These are phyloP conservation scores for Alternaria gaisen DNA, from an alignment of 2,329 filamentous ascomycete species.

Conservation along the genomic window DNA sequence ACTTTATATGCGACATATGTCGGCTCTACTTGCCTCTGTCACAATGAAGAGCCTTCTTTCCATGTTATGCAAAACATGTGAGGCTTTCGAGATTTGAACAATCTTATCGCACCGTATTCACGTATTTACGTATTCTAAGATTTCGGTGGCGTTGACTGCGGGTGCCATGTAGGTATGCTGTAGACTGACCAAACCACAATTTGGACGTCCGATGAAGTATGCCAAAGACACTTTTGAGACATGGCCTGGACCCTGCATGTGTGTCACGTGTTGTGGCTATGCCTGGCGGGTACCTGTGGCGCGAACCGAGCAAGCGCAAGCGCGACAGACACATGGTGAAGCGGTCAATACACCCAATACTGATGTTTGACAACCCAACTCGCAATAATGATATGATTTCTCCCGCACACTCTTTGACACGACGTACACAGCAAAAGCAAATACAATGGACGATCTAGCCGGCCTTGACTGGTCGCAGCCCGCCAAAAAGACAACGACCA, in stretches of 20 bases:
- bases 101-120: neutral
- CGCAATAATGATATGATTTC: slow-evolving; percentile 36
- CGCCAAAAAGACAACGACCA: slow-evolving; percentile 39
- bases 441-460: slow-evolving; percentile 60
- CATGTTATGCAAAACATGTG: neutral
- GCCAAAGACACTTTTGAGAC: too few species aligned
- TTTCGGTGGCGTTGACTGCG: neutral
- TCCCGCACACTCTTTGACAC: slow-evolving; percentile 13
- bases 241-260: slow-evolving; percentile 16
- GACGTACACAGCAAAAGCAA: slow-evolving; percentile 29
- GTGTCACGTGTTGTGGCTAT: slow-evolving; percentile 22
- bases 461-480: slow-evolving; percentile 58
- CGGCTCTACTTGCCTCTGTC: slow-evolving; percentile 2
- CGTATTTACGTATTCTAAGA: neutral
- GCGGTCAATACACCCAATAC: slow-evolving; percentile 6
- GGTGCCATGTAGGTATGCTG: neutral
- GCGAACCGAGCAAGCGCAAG: slow-evolving; percentile 21
- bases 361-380: slow-evolving; percentile 7
- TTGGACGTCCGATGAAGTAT: neutral
- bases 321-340: slow-evolving; percentile 14
- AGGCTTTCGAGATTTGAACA: neutral
- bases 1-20: slow-evolving; percentile 3
- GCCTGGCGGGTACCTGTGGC: slow-evolving; percentile 12
- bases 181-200: neutral
- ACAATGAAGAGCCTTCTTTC: neutral